phyloP scores from a whole-genome alignment of 1,284 basidiomycete species.

The Irpex sp. region DNA sequence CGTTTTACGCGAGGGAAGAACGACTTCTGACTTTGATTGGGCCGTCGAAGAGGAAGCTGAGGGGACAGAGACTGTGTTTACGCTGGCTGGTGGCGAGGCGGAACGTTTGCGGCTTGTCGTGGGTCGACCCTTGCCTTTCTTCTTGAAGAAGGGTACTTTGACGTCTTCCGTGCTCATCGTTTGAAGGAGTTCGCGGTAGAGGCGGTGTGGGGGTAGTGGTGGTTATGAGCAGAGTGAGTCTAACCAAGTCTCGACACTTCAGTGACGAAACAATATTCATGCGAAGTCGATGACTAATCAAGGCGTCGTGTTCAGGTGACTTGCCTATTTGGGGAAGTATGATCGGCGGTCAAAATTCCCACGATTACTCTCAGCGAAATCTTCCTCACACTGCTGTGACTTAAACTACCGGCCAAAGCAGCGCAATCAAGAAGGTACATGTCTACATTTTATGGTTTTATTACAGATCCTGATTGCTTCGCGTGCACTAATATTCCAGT shows the following conservation, averaged over 20 bases:
- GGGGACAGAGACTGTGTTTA: conserved; percentile 25
- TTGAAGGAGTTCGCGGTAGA: not conserved
- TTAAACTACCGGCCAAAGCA: no score
- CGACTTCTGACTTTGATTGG: conserved; percentile 41
- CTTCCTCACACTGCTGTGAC: no score
- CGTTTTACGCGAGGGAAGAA: conserved; percentile 70
- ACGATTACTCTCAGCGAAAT: no score
- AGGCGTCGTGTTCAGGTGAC: not conserved
- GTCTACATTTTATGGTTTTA: no score
- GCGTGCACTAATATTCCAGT: no score
- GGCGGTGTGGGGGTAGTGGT: not conserved
- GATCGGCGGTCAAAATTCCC: no score
- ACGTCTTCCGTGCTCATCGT: conserved; percentile 38
- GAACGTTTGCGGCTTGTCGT: conserved; percentile 71
- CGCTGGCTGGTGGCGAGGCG: conserved; percentile 47
- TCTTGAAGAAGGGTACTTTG: conserved; percentile 84
- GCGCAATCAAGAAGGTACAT: no score
- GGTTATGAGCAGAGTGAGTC: not conserved
- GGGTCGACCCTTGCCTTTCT: conserved; percentile 77
- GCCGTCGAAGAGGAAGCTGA: conserved; percentile 45
- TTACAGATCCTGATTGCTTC: no score
- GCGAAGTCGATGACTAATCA: not conserved
- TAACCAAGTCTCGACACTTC: not conserved
- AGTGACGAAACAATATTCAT: no score
- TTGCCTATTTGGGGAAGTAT: no score